Evolutionary conservation across 2,329 filamentous ascomycete genomes (phyloP), one percentile per base, ranked within the genome.

Genomic region (Dactylella cylindrospora): DNA sequence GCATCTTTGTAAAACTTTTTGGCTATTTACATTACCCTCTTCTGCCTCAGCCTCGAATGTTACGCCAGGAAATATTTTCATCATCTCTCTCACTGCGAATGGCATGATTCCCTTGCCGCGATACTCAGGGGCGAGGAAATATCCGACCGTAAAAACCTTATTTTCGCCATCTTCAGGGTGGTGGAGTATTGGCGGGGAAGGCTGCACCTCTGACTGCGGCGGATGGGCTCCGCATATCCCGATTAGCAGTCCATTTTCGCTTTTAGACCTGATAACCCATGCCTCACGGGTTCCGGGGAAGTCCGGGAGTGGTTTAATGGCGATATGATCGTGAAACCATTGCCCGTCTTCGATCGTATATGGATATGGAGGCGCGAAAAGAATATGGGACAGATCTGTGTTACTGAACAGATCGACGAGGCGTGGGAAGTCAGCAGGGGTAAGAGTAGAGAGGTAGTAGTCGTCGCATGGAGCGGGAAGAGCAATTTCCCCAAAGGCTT

Each of bases 91-190:
- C 5, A 50, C n/a, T 12, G 45, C 57, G 3, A 13, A 20, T 9
- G 57, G 43, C 49, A 54, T 50, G 17, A 62, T 62, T 5, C 57
- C 57, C 22, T 41, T 62, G 6, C 43, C 35, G 25, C 57, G 28
- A n/a, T 54, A 62, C 17, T 62, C 57, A 4, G 57, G 49, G n/a
- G 49, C 57, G 8, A 54, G 22, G 25, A 54, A 62, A 17, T 62
- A 62, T 10, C 57, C 57, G 5, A 62, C n/a, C 9, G 26, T 28
- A 17, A 62, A 43, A n/a, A n/a, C n/a, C 5, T 12, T 13, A 12
- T 38, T n/a, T 22, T 41, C 26, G 5, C 17, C 20, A 23, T 15
- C 3, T 20, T 25, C 32, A 19, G 49, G 29, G 12, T 15, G 1
- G n/a, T n/a, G n/a, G n/a, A n/a, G n/a, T n/a, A n/a, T n/a, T n/a